Evolutionary conservation across 306 rosid genomes (phyloP).

Genomic region (Lablab purpureus): DNA sequence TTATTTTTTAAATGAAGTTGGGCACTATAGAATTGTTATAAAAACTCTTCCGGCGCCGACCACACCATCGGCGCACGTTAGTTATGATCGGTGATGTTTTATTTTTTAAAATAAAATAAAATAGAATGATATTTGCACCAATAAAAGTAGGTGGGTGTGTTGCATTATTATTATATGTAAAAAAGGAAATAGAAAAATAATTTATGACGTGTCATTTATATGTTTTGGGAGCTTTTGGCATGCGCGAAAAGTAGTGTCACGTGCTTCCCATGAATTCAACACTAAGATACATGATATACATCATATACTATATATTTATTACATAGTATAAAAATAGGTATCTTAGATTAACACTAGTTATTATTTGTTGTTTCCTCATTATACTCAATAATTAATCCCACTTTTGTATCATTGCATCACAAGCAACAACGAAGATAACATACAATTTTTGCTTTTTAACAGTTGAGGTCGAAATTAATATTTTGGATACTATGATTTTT

Average conservation of each 20-base stretch:
- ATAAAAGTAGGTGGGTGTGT: constrained; percentile 21
- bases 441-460: constrained; percentile 38
- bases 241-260: constrained; percentile 87
- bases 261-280: constrained; percentile 63
- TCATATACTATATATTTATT: too few relatives aligned
- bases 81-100: constrained; percentile 40
- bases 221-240: constrained; percentile 70
- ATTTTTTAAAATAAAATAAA: not conserved
- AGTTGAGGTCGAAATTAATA: too few relatives aligned
- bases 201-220: constrained; percentile 47
- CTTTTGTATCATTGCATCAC: constrained; percentile 53
- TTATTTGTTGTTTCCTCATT: constrained; percentile 27
- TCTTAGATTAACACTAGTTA: constrained; percentile 6
- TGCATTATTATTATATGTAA: not conserved
- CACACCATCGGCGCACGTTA: constrained; percentile 48
- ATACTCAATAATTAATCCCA: constrained; percentile 33
- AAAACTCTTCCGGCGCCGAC: constrained; percentile 47
- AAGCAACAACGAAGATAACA: constrained; percentile 48
- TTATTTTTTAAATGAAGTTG: not conserved
- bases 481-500: too few relatives aligned
- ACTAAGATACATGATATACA: not conserved
- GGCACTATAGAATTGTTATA: not conserved
- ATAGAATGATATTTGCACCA: constrained; percentile 29
- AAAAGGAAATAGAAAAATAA: not conserved
- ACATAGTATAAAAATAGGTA: not conserved